Base-by-base conservation (phyloP, 1,284 basidiomycete species). In the Anthracocystis panici-leucophaei region DNA sequence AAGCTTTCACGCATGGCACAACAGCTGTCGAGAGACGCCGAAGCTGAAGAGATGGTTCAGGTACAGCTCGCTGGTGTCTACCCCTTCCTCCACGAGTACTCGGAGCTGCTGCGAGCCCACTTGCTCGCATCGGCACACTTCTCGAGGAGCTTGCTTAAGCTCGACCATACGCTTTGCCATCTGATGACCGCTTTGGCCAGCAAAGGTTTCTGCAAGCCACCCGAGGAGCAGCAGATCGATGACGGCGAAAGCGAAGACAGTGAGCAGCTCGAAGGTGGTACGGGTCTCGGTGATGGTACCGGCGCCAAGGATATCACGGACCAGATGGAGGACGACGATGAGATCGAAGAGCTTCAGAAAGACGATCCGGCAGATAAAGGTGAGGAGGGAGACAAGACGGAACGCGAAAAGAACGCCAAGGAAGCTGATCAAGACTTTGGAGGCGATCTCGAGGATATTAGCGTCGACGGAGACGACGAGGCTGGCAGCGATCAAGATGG, bases 311-410 rank as follows among this genome's bases (percentile, higher is more conserved):
- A 85, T 63, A 74, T 85, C 61, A 82, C 82, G 11, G 82, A 85
- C 53, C 80, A 82, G 50, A 77, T 85, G 64, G 65, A 83, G 29
- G 83, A 98, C 67, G 95, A 99, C 85, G 92, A 93, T 81, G 94
- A 97, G 82, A 93, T 99, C 33, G 97, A 99, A 84, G 97, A 97
- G 2, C 87, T 99, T 21, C 90, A 92, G 56, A 74, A 78, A 48
- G 80, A 88, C 16, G 87, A 89, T 14, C 88, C 90, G 12, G 89
- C 91, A 54, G 89, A 92, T 55, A 90, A 92, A 58, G 81, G 81
- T 14, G 73, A 90, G 89, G 78, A 85, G 21, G 71, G 65, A 21
- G 69, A 75, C 41, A 78, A 78, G 61, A 76, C 75, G 7, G 72
- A 82, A 78, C 89, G 92, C 61, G 86, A 88, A 45, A 87, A 88